Base-by-base conservation (phyloP, 2,329 filamentous ascomycete genomes). In the Onygenales sp. region DNA sequence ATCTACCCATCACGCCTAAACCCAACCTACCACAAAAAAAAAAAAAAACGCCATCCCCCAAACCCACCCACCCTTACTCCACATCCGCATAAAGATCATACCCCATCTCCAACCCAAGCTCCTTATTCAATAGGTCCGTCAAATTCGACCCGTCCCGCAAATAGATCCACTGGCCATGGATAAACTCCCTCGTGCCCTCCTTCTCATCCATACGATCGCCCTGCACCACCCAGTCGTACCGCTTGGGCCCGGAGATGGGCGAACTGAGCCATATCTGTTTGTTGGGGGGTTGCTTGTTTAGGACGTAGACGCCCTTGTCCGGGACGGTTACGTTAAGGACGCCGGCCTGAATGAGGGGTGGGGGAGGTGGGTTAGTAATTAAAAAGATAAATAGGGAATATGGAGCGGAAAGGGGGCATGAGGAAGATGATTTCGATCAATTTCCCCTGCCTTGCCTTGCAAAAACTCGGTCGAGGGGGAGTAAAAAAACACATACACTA, bases 251-350 rank as follows among this genome's bases (percentile, higher is more conserved):
- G 5, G 88, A 91, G 52, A 89, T 76, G 3, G 93, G 93, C 43
- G 89, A 95, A 39, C 88, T 93, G 45, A 97, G 82, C 93, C 93
- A 98, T 66, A 98, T 95, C 68, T 85, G 93, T 77, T 90, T 93
- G 77, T 96, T 97, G 17, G 92, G 90, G 0, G 93, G 93, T 70
- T 98, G 93, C 72, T 98, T 98, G 81, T 98, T 98, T 73, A 98
- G 80, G 56, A 98, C 88, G 67, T 94, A 98, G 33, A 83, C 92
- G 57, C 91, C 90, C 49, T 82, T 76, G 10, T 78, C 74, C 1
- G 83, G 81, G 61, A 88, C 82, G 6, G 74, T 77, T 63, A 97
- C 77, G 58, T 84, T 90, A 61, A 97, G 78, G 53, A 97, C 90
- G 52, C 93, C 92, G 52, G 88, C 81, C 91, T 96, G 34, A 13